A percentile compares a stretch with the other conserved stretches of the same genome.
phyloP scores from a whole-genome alignment of 192 early-diverging fungal genomes.

The Gonapodya prolifera region DNA sequence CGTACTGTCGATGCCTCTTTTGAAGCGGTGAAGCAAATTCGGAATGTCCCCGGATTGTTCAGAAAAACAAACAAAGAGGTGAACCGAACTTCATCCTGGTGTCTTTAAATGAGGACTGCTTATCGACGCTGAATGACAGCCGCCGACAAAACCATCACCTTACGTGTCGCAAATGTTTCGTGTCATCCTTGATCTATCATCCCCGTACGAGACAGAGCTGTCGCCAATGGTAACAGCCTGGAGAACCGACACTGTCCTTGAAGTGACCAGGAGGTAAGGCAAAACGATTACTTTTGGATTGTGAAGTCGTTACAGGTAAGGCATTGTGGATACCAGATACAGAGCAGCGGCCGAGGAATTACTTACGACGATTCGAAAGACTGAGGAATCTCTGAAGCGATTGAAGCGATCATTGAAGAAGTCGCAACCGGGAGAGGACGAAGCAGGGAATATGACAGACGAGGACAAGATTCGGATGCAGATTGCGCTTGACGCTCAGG shows the following conservation, averaged over 20 bases:
- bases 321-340: constrained; percentile 26
- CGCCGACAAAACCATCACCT: constrained; percentile 31
- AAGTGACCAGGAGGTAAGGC: constrained; percentile 24
- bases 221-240: too few relatives aligned
- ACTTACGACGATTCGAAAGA: constrained; percentile 23
- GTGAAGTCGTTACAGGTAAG: too few relatives aligned
- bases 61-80: constrained; percentile 29
- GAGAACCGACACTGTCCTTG: constrained; percentile 19
- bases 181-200: too few relatives aligned
- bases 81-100: too few relatives aligned
- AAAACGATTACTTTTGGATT: background rate
- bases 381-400: constrained; percentile 28
- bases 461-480: constrained; percentile 46
- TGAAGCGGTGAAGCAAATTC: constrained; percentile 22
- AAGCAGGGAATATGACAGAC: constrained; percentile 25
- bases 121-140: too few relatives aligned
- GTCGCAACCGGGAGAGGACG: background rate
- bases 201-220: too few relatives aligned
- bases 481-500: constrained; percentile 31
- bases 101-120: too few relatives aligned
- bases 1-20: too few relatives aligned
- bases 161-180: constrained; percentile 35
- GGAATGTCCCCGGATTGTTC: constrained; percentile 22
- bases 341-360: constrained; percentile 17
- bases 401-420: constrained; percentile 16